Conservation (phyloP, 2,329 filamentous ascomycete species). For the Aspergillus oerlinghausenensis region DNA sequence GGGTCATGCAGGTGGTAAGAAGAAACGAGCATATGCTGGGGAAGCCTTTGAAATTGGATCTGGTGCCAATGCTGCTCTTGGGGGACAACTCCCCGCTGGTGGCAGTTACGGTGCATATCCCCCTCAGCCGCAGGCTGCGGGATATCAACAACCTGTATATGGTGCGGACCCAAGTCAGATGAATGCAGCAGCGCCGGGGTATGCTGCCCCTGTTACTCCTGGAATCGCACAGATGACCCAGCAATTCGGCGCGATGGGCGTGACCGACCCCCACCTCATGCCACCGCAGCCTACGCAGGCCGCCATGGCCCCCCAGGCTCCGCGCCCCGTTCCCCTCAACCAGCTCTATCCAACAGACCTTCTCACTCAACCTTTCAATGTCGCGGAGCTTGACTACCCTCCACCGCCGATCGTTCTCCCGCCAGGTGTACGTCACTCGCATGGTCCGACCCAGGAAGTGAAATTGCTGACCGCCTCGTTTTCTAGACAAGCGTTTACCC, state of each 20-base stretch:
- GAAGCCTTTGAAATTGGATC: conserved; percentile 90
- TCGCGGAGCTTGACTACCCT: conserved; percentile 83
- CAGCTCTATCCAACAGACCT: conserved; percentile 90
- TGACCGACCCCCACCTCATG: conserved; percentile 55
- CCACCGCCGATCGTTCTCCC: conserved; percentile 89
- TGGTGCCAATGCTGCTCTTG: conserved; percentile 71
- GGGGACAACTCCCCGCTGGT: conserved; percentile 47
- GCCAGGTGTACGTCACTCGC: conserved; percentile 67
- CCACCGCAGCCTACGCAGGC: conserved; percentile 40
- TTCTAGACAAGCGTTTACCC: conserved; percentile 81
- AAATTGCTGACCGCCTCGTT: conserved; percentile 37
- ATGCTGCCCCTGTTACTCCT: conserved; percentile 53
- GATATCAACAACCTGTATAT: conserved; percentile 41
- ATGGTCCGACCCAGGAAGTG: not conserved
- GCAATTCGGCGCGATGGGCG: conserved; percentile 75
- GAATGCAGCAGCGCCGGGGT: conserved; percentile 63
- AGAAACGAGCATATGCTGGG: conserved; percentile 91
- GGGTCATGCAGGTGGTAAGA: conserved; percentile 46
- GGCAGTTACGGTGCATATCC: conserved; percentile 61
- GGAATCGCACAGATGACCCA: conserved; percentile 71
- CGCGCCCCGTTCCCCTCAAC: conserved; percentile 61
- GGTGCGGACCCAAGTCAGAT: conserved; percentile 41
- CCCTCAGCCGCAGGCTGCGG: conserved; percentile 45
- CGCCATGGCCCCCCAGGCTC: conserved; percentile 40
- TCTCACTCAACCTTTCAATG: conserved; percentile 88